Evolutionary conservation across 1,139 yeast species (phyloP), one percentile per base, ranked within the genome.

Genomic region (Blastobotrys indianensis): DNA sequence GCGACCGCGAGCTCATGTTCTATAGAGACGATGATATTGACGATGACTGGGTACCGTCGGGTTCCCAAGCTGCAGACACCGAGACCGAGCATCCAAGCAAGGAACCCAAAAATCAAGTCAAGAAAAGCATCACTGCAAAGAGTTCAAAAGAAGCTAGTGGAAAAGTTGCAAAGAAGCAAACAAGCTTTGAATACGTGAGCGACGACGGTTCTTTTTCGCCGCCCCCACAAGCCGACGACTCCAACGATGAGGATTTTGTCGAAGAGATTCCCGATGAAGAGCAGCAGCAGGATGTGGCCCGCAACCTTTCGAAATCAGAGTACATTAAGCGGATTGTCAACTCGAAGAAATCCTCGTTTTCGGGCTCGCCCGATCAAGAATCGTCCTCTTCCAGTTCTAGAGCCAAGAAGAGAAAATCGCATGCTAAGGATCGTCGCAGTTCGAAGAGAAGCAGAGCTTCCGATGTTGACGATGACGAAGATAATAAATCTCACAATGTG

Each of bases 21-120:
- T 51, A 41, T 37, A 46, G 38, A 5, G 54, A 51, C 32, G 51
- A 46, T 4, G 54, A 51, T 13, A 33, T 51, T n/a, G 53, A 50
- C 30, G 25, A 20, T 7, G 51, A 48, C 41, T 48, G 54, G 51
- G 42, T 41, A 15, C 32, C 23, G 8, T 12, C 16, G 13, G 6
- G 34, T 7, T 4, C 6, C 4, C 13, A 7, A 12, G 34, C 34
- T 32, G 16, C 34, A 32, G 16, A 31, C 15, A n/a, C 5, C 7
- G 15, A 31, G 33, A n/a, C 15, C 31, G 10, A 29, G 31, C 11
- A 29, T 29, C 31, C 8, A 20, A 12, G 12, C 10, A 31, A 9
- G 5, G 32, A 37, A 31, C 11, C 11, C 12, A 31, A 23, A 20
- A 11, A 5, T 15, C 17, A 23, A n/a, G 31, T 6, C 29, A 7